Evolutionary conservation across 2,329 filamentous ascomycete species (phyloP).

Genomic region (Ascochyta rabiei): DNA sequence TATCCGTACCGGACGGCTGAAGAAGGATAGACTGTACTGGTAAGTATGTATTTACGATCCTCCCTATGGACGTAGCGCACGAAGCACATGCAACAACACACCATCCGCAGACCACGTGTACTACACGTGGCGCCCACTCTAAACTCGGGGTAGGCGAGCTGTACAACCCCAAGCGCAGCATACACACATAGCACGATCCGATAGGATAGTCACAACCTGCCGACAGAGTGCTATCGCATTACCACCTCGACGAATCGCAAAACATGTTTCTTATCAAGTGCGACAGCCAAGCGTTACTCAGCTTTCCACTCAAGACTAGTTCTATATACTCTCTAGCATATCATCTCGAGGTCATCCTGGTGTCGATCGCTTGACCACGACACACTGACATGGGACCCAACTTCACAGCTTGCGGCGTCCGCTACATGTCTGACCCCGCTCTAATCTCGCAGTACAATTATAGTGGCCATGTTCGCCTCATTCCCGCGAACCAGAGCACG

Average conservation of each 20-base stretch:
- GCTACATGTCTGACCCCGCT: slow-evolving; percentile 19
- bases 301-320: neutral
- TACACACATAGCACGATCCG: neutral
- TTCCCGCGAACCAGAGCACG: slow-evolving; percentile 16
- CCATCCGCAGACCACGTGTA: neutral
- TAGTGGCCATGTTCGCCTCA: slow-evolving; percentile 17
- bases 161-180: neutral
- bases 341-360: neutral
- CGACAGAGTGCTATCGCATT: neutral
- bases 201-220: neutral
- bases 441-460: slow-evolving; percentile 25
- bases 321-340: neutral
- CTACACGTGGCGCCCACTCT: neutral
- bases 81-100: neutral
- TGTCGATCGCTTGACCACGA: neutral
- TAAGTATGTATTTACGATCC: neutral
- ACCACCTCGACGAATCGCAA: neutral
- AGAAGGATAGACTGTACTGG: neutral
- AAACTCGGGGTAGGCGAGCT: neutral
- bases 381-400: slow-evolving; percentile 13
- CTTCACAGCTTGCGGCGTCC: slow-evolving; percentile 24
- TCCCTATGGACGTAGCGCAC: neutral
- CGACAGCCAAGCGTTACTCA: neutral
- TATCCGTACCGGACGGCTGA: neutral
- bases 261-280: neutral